Base-by-base conservation (phyloP, 371 early-diverging fungal genomes). In the Syncephalastrum monosporum region DNA sequence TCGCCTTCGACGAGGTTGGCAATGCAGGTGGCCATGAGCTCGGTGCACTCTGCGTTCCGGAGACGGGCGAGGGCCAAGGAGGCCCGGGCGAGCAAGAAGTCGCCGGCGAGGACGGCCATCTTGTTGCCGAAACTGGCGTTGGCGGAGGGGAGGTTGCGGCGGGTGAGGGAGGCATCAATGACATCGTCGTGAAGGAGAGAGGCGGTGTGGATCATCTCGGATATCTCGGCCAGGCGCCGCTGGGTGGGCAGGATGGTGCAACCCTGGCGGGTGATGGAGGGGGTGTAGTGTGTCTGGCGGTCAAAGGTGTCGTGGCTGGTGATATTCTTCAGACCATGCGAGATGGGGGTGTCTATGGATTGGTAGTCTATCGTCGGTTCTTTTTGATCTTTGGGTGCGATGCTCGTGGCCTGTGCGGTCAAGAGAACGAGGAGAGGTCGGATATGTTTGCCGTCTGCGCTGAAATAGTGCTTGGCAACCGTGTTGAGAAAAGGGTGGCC, bases 201-300 rank as follows among this genome's bases (percentile, higher is more conserved):
- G 6, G 98, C 95, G 1, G 98, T 96, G 70, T 98, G 95, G 62
- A 98, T 97, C 91, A 98, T 92, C 69, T 98, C 97, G 0, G 92
- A 87, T 56, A 98, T 97, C 69, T 95, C 96, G 8, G 97, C 95
- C 48, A 98, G 79, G 7, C 95, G 86, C 21, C 94, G 82, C 60
- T 97, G 97, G 19, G 95, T 83, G 4, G 94, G 93, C 42, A 95
- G 74, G 44, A 95, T 90, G 8, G 69, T 75, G 53, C 78, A 82
- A 1, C 86, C 84, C 19, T 78, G 69, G 19, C 67, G 57, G 19
- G 72, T 80, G 19, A 77, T 63, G 19, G 68, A 77, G 14, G 86
- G 82, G 49, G 73, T 63, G 55, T 79, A 77, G 41, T 78, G 75
- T 10, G 66, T 57, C 41, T 80, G 68, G 13, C 53, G 63, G 44